These are phyloP conservation scores for Obba rivulosa DNA, from an alignment of 768 basidiomycete species.

Conservation along the genomic window DNA sequence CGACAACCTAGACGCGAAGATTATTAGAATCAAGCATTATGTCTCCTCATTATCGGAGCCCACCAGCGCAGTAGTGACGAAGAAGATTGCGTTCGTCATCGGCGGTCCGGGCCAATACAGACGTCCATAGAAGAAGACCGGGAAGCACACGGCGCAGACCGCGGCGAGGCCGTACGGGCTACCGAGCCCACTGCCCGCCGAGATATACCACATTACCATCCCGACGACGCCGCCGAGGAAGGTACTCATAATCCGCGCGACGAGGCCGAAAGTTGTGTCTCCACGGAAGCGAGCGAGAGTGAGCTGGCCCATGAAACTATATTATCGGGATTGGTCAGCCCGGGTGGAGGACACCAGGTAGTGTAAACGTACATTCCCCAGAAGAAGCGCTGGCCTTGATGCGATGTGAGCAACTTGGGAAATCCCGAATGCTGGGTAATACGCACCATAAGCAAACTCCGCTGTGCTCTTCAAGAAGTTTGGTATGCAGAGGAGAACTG, in stretches of 20 bases:
- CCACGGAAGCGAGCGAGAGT: conserved; percentile 68
- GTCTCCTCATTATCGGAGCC: conserved; percentile 15
- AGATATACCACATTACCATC: conserved; percentile 65
- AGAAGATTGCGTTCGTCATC: conserved; percentile 66
- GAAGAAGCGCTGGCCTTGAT: conserved; percentile 53
- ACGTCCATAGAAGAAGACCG: conserved; percentile 64
- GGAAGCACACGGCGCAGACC: conserved; percentile 62
- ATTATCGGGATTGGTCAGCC: background rate
- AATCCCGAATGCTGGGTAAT: background rate
- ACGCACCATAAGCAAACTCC: conserved; percentile 52
- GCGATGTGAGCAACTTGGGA: background rate
- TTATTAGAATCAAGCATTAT: background rate
- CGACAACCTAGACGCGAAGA: conserved; percentile 45
- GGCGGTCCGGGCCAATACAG: conserved; percentile 72
- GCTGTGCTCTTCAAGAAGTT: conserved; percentile 52
- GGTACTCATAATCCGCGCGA: conserved; percentile 57
- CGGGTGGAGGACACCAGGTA: background rate
- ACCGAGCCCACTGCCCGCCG: conserved; percentile 52
- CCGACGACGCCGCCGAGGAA: conserved; percentile 62
- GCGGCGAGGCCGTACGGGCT: conserved; percentile 70
- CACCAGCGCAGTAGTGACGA: conserved; percentile 59
- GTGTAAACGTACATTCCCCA: conserved; percentile 64
- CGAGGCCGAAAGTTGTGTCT: conserved; percentile 65
- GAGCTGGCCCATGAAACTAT: conserved; percentile 70
- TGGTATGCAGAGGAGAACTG: conserved; percentile 57